Base-by-base conservation (phyloP, 176 grass and related monocot genomes). In the Bonia amplexicaulis region DNA sequence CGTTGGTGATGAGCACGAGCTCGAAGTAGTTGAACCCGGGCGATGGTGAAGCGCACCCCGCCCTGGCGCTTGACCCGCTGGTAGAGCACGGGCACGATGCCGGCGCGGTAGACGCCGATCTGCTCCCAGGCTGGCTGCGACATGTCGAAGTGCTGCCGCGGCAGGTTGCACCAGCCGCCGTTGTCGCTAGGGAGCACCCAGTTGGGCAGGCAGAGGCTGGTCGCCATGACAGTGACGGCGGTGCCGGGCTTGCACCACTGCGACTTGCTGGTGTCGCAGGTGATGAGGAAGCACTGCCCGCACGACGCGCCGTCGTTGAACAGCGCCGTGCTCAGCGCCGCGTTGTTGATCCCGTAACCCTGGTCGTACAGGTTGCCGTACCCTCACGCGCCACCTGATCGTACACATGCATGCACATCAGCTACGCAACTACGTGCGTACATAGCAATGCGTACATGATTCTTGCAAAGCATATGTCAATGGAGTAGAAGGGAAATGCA, bases 171-270 rank as follows among this genome's bases (percentile, higher is more conserved):
- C 92, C 92, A 94, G 7, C 92, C 92, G 71, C 92, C 92, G 37
- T 68, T 9, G 71, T 89, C 2, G 26, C 12, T 85, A 4, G 86
- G 47, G 6, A 89, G 58, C 17, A 27, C 83, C 76, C 72, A 91
- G 87, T 94, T 94, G 67, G 89, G 83, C 6, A 89, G 92, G 76
- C 92, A 94, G 57, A 83, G 66, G 83, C 91, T 94, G 42, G 92
- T 94, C 26, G 83, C 92, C 5, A 86, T 85, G n/a, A 94, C 22
- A 3, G 89, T 91, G 25, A 87, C 29, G 19, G 84, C 49, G 27
- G 1, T n/a, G 37, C 84, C 63, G 3, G 29, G 17, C 40, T 67
- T 57, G 78, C 92, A 94, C 80, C 79, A 83, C 2, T 3, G 0
- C 3, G 26, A 19, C 40, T 16, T 69, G 45, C 17, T 51, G 29